These are phyloP conservation scores for Paracoccidioides lutzii DNA, from an alignment of 2,329 filamentous ascomycete genomes.

Conservation along the genomic window DNA sequence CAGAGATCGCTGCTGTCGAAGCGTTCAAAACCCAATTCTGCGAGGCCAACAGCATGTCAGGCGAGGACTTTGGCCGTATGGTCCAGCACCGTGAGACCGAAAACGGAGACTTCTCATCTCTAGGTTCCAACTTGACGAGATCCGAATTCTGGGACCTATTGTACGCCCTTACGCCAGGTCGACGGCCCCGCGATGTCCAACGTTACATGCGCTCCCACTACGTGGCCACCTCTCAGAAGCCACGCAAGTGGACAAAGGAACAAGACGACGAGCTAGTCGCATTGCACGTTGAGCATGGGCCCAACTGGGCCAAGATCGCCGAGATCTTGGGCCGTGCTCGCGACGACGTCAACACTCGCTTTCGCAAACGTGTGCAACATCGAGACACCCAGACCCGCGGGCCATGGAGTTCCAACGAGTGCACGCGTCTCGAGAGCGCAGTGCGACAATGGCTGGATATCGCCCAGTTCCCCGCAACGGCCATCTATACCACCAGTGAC, in stretches of 20 bases:
- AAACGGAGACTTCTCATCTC: neutral
- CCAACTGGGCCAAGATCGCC: constrained; percentile 27
- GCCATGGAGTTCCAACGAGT: constrained; percentile 26
- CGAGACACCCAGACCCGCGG: constrained; percentile 24
- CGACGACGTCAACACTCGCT: constrained; percentile 32
- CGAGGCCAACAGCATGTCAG: neutral
- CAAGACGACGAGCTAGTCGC: constrained; percentile 30
- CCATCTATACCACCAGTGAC: constrained; percentile 18
- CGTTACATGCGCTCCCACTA: constrained; percentile 34
- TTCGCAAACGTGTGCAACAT: constrained; percentile 31
- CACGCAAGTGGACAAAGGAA: constrained; percentile 27
- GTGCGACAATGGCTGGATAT: constrained; percentile 16
- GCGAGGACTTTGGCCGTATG: constrained; percentile 1
- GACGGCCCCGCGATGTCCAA: constrained; percentile 27
- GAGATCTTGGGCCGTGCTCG: constrained; percentile 25
- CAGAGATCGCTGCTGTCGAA: neutral
- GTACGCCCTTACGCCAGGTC: constrained; percentile 23
- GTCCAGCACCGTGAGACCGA: neutral
- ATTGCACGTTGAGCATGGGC: constrained; percentile 20
- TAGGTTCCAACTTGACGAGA: neutral
- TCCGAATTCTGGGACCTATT: constrained; percentile 25
- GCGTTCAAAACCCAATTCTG: constrained; percentile 2
- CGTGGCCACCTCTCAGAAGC: constrained; percentile 24
- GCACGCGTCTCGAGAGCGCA: constrained; percentile 16
- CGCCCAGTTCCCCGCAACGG: constrained; percentile 4